Conservation (phyloP, 2,329 filamentous ascomycete genomes). For the Pseudophaeomoniella oleicola region DNA sequence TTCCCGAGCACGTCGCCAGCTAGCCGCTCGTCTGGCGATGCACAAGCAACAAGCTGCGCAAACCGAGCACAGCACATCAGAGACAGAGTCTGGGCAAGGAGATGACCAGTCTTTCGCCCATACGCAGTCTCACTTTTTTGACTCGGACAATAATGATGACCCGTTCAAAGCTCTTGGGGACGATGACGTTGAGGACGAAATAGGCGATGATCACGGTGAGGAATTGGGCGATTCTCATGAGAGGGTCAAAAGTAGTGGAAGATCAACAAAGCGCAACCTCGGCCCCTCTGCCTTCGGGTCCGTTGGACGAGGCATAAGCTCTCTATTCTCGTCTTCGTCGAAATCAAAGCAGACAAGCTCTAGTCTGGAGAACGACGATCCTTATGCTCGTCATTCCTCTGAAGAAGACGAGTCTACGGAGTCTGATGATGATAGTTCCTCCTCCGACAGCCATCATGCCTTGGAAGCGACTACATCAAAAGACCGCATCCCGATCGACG, state of each 20-base stretch:
- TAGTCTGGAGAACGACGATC: conserved; percentile 5
- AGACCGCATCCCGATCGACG: conserved; percentile 40
- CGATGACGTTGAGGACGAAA: conserved; percentile 19
- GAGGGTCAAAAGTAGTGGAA: conserved; percentile 4
- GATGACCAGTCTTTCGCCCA: conserved; percentile 10
- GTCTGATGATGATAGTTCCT: conserved; percentile 6
- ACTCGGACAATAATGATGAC: conserved; percentile 7
- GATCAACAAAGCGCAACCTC: not conserved
- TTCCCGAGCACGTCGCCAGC: conserved; percentile 70
- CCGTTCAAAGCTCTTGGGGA: conserved; percentile 21
- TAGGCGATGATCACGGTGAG: conserved; percentile 24
- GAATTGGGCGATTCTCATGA: conserved; percentile 22
- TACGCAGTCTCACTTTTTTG: not conserved
- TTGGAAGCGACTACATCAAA: conserved; percentile 22
- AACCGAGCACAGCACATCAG: conserved; percentile 15
- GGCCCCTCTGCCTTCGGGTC: conserved; percentile 2
- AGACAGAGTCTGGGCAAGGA: conserved; percentile 13
- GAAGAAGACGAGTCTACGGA: conserved; percentile 6
- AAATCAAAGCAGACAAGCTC: not conserved
- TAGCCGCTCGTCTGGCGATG: conserved; percentile 74
- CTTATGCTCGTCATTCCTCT: conserved; percentile 10
- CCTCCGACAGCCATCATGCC: conserved; percentile 2
- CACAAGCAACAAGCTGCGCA: conserved; percentile 50
- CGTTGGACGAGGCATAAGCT: conserved; percentile 10
- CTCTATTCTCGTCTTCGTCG: conserved; percentile 9